Evolutionary conservation across 495 filamentous ascomycete species (phyloP).

Genomic region (Podospora pseudopauciseta): DNA sequence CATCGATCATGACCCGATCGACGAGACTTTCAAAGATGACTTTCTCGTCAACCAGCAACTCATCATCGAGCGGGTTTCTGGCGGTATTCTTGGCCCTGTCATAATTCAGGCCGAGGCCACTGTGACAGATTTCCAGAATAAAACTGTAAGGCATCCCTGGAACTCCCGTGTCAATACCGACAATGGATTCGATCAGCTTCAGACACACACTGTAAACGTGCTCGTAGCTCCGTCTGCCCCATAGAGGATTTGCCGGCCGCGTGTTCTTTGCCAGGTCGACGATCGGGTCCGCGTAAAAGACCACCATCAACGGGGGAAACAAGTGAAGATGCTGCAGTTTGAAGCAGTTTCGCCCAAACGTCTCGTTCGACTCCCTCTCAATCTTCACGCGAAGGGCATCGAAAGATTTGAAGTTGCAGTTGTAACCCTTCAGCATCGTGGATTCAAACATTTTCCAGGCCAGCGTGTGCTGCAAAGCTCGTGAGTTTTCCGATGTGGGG

Average conservation of each 20-base stretch:
- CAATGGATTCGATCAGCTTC: not conserved
- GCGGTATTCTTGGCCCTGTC: not conserved
- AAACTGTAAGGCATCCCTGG: not conserved
- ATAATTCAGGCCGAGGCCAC: not conserved
- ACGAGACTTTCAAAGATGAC: slow-evolving; percentile 5
- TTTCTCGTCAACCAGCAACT: not conserved
- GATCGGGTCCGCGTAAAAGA: not conserved
- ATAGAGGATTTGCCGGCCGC: not conserved
- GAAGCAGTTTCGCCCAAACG: not conserved
- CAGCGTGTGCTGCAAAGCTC: not conserved
- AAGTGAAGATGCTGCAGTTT: not conserved
- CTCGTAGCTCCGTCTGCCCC: not conserved
- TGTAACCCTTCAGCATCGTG: not conserved
- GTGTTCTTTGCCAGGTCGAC: not conserved
- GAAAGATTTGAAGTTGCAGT: not conserved
- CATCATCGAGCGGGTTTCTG: not conserved
- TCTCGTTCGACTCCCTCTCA: not conserved
- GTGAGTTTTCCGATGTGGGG: not conserved
- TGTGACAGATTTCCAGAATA: not conserved
- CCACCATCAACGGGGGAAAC: not conserved
- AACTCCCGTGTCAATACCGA: not conserved
- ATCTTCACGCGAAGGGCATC: not conserved
- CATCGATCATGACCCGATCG: not conserved
- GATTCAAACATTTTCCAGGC: slow-evolving; percentile 1
- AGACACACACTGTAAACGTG: not conserved